These are phyloP conservation scores for Backusella parvicylindrica DNA, from an alignment of 192 early-diverging fungal genomes.

Conservation along the genomic window DNA sequence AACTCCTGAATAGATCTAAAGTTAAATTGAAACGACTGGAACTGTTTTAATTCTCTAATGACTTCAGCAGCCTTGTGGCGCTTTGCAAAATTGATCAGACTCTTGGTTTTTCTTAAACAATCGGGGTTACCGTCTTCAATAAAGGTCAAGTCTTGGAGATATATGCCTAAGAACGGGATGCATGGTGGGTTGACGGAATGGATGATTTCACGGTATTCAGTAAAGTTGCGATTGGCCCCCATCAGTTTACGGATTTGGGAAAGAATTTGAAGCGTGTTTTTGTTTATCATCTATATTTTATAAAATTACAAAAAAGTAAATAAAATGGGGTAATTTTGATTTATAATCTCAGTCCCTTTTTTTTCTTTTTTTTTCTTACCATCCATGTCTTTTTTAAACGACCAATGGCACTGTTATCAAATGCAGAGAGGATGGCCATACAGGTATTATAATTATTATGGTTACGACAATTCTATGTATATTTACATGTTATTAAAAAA, in stretches of 20 bases:
- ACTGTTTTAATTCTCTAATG: constrained; percentile 89
- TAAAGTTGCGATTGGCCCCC: constrained; percentile 70
- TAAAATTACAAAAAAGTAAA: not conserved
- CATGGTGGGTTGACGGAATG: constrained; percentile 67
- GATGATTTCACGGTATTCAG: constrained; percentile 70
- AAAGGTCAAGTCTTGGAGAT: constrained; percentile 81
- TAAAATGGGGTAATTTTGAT: no score
- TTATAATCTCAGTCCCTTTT: not conserved
- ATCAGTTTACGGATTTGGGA: constrained; percentile 64
- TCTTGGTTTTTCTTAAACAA: constrained; percentile 51
- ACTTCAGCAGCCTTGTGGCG: constrained; percentile 81
- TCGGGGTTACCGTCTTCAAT: constrained; percentile 80
- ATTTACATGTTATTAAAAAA: not conserved
- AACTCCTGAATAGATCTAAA: constrained; percentile 76
- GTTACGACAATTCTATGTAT: constrained; percentile 61
- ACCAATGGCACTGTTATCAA: constrained; percentile 85
- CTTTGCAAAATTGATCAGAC: constrained; percentile 91
- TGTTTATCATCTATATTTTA: constrained; percentile 34
- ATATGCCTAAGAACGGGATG: constrained; percentile 78
- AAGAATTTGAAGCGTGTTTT: constrained; percentile 37
- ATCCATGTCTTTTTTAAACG: constrained; percentile 92
- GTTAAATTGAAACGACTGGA: constrained; percentile 76
- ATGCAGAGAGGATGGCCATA: constrained; percentile 84
- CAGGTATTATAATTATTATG: constrained; percentile 95
- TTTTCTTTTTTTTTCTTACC: not conserved